Conservation (phyloP, 495 filamentous ascomycete species). For the Aspergillus saccharolyticus region DNA sequence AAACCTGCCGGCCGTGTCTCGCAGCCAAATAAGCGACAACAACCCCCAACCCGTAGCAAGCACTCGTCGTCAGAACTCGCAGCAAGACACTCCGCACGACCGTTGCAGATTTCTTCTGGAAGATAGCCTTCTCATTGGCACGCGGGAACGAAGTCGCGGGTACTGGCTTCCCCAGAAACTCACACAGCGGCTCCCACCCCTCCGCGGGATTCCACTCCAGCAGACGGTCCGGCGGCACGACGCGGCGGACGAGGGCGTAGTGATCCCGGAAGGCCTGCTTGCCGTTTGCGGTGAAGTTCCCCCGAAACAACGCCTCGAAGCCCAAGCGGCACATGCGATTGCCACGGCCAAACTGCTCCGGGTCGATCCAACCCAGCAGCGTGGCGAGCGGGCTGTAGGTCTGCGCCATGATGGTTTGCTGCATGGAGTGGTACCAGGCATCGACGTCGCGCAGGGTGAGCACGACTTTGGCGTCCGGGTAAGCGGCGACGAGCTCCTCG, state of each 20-base stretch:
- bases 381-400: slow-evolving; percentile 13
- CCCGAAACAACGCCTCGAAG: slow-evolving; percentile 27
- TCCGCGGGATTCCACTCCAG: slow-evolving; percentile 27
- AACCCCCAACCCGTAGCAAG: neutral
- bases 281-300: slow-evolving; percentile 24
- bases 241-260: slow-evolving; percentile 21
- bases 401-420: slow-evolving; percentile 29
- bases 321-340: slow-evolving; percentile 23
- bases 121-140: slow-evolving; percentile 7
- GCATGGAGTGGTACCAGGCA: slow-evolving; percentile 38
- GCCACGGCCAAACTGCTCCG: slow-evolving; percentile 13
- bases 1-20: neutral
- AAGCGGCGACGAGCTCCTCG: slow-evolving; percentile 34
- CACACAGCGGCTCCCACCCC: slow-evolving; percentile 40
- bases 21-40: neutral
- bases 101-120: slow-evolving; percentile 2
- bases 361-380: slow-evolving; percentile 15
- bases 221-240: slow-evolving; percentile 18
- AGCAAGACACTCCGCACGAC: neutral
- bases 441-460: slow-evolving; percentile 35
- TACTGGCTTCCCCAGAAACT: slow-evolving; percentile 27
- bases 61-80: neutral
- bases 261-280: slow-evolving; percentile 23
- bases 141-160: slow-evolving; percentile 14
- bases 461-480: slow-evolving; percentile 42